Conservation (phyloP, 179 eudicot genomes). For the Heliamphora pulchella region DNA sequence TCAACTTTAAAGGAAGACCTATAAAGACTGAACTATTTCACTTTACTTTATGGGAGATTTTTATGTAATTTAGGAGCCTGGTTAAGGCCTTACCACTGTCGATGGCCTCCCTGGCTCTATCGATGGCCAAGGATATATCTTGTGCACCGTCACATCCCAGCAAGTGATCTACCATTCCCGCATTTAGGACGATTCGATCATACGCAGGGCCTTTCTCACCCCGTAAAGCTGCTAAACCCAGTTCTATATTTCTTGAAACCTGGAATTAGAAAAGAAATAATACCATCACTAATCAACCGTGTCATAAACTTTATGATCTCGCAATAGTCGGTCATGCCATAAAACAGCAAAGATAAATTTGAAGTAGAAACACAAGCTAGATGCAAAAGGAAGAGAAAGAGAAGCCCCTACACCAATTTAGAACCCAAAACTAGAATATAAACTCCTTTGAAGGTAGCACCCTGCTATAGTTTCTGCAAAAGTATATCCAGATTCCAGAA, state of each 20-base stretch:
- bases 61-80: constrained; percentile 68
- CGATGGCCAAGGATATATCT: constrained; percentile 61
- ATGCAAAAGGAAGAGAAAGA: neutral
- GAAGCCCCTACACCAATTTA: neutral
- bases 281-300: neutral
- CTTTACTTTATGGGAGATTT: constrained; percentile 52
- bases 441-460: neutral
- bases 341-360: neutral
- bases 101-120: constrained; percentile 84
- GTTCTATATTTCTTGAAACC: constrained; percentile 82
- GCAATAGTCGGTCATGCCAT: neutral
- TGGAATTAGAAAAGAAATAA: constrained; percentile 24
- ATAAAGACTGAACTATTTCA: constrained; percentile 1
- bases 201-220: constrained; percentile 95
- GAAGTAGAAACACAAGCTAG: neutral
- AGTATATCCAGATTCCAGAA: neutral
- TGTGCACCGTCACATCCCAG: constrained; percentile 86
- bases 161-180: constrained; percentile 88
- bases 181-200: constrained; percentile 78
- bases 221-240: constrained; percentile 77
- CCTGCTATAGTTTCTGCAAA: no score
- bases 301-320: neutral
- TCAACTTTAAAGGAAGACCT: no score
- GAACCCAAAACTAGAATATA: neutral
- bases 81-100: constrained; percentile 85